Conservation (phyloP, 305 asterid genomes). For the Fraxinus latifolia region DNA sequence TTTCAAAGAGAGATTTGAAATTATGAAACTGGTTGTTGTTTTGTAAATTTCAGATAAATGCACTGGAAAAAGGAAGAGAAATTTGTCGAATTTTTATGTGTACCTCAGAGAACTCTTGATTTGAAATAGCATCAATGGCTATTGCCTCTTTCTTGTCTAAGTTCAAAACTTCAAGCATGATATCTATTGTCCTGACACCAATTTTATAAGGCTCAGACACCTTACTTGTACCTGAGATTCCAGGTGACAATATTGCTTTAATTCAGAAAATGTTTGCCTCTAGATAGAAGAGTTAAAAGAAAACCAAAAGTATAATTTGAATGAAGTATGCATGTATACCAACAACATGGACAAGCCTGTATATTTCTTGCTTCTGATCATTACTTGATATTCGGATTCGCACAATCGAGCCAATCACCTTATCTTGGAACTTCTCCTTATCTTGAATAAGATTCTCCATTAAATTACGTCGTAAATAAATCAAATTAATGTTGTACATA, state of each 20-base stretch:
- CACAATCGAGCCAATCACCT: slow-evolving; percentile 75
- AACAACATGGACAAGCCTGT: slow-evolving; percentile 92
- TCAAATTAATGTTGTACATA: slow-evolving; percentile 73
- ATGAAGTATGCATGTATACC: slow-evolving; percentile 44
- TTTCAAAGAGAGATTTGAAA: background rate
- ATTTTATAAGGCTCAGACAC: slow-evolving; percentile 66
- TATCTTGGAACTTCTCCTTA: slow-evolving; percentile 53
- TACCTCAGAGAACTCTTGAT: slow-evolving; percentile 86
- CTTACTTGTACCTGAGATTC: slow-evolving; percentile 63
- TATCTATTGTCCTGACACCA: slow-evolving; percentile 62
- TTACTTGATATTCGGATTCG: slow-evolving; percentile 68
- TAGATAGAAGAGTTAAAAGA: background rate
- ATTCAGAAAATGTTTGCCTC: slow-evolving; percentile 12
- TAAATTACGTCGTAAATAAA: slow-evolving; percentile 72
- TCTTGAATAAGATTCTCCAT: slow-evolving; percentile 73
- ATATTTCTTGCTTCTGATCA: slow-evolving; percentile 78
- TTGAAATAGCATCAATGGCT: slow-evolving; percentile 71
- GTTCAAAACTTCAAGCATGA: slow-evolving; percentile 79
- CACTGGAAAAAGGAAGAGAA: slow-evolving; percentile 16
- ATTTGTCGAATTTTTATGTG: background rate
- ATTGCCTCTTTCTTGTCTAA: slow-evolving; percentile 75
- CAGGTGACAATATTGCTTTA: slow-evolving; percentile 14
- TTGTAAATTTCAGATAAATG: slow-evolving; percentile 10
- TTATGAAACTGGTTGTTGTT: background rate
- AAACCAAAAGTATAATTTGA: background rate